Evolutionary conservation across 2,329 filamentous ascomycete species (phyloP), one percentile per base, ranked within the genome.

Genomic region (Scorias spongiosa): DNA sequence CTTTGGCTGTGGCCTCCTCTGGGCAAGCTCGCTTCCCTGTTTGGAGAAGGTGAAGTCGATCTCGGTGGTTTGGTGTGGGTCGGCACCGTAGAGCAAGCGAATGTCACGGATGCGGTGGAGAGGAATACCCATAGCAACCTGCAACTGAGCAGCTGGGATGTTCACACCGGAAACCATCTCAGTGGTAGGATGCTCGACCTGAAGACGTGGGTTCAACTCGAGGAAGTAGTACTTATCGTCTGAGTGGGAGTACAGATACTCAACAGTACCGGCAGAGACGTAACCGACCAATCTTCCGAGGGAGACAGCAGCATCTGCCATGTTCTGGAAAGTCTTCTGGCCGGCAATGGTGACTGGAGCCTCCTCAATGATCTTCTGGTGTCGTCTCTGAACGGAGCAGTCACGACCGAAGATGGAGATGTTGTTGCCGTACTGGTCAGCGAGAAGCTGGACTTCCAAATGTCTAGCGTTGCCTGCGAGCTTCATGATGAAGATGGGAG

Each of bases 401-500:
- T 98, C 91, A 78, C 91, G 81, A 60, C 91, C 91, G 57, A 96
- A 98, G 42, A 98, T 79, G 8, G 91, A 98, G 62, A 98, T 95
- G 70, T 96, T 96, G 77, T 98, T 95, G 61, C 93, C 91, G 64
- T 98, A 98, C 74, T 98, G 87, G 71, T 98, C 93, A 51, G 91
- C 93, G 43, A 98, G 74, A 52, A 98, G 72, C 69, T 98, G 91
- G 46, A 98, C 93, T 67, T 98, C 91, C 68, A 98, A 72, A 75
- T 98, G 91, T 54, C 91, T 76, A 36, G 91, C 91, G 62, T 93
- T 94, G 55, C 89, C 91, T 41, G 91, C 91, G 50, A 98, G 73
- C 78, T 98, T 95, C 91, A 98, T 98, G 70, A 98, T 93, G 75
- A 98, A 98, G 67, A 98, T 98, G 54, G 93, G 91, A 28, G 91